These are phyloP conservation scores for Candida sp. DNA, from an alignment of 1,139 yeast genomes.

Conservation along the genomic window DNA sequence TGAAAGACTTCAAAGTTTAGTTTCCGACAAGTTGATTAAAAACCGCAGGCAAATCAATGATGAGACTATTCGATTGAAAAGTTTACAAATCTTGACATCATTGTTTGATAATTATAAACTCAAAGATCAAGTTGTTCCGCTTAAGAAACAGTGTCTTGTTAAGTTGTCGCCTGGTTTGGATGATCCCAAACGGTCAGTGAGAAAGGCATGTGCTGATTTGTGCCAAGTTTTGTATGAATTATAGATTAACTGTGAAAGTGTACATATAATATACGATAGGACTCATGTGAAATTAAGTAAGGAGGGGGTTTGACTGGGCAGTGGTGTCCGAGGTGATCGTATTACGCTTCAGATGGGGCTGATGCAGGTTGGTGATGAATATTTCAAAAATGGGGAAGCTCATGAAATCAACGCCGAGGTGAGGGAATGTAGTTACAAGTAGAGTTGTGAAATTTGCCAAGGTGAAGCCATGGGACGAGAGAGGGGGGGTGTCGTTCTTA, in stretches of 20 bases:
- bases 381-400: too few species aligned
- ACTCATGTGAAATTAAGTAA: too few species aligned
- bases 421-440: too few species aligned
- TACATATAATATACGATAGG: background rate
- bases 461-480: too few species aligned
- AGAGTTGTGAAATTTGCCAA: too few species aligned
- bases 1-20: slow-evolving; percentile 47
- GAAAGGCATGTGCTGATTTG: slow-evolving; percentile 74
- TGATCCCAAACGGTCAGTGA: slow-evolving; percentile 69
- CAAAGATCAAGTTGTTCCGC: background rate
- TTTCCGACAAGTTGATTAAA: slow-evolving; percentile 17
- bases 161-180: slow-evolving; percentile 57
- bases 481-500: too few species aligned
- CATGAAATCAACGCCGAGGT: too few species aligned
- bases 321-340: too few species aligned
- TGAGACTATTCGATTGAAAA: slow-evolving; percentile 44
- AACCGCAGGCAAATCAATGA: slow-evolving; percentile 19
- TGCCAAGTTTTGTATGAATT: slow-evolving; percentile 72
- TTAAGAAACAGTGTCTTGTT: slow-evolving; percentile 35
- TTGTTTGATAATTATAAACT: slow-evolving; percentile 20
- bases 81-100: slow-evolving; percentile 9
- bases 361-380: too few species aligned
- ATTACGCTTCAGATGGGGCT: too few species aligned
- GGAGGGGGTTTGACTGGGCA: too few species aligned
- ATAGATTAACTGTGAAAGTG: slow-evolving; percentile 5